Conservation (phyloP, 495 filamentous ascomycete genomes). For the Chaetomium cochliodes region DNA sequence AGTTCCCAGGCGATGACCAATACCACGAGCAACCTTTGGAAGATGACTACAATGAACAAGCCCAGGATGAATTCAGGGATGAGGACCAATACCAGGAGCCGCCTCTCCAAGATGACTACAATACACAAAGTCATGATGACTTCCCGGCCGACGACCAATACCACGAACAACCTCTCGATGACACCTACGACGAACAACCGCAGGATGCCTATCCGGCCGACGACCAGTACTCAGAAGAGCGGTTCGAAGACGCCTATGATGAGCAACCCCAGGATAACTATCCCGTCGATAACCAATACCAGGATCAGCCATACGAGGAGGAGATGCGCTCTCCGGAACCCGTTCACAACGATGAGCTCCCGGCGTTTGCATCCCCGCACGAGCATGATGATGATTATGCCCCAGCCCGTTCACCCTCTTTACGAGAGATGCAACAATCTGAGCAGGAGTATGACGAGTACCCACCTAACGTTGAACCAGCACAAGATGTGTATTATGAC, state of each 20-base stretch:
- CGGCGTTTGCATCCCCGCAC: not conserved
- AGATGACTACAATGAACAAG: not conserved
- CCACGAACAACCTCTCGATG: not conserved
- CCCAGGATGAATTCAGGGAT: not conserved
- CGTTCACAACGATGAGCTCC: not conserved
- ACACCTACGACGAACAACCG: no score
- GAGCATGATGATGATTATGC: not conserved
- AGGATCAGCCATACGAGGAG: not conserved
- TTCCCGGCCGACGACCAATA: not conserved
- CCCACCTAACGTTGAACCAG: not conserved
- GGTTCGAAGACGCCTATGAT: no score
- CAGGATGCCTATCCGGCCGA: no score
- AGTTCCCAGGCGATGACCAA: not conserved
- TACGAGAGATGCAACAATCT: not conserved
- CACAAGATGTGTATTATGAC: slow-evolving; percentile 10
- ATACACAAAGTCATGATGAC: not conserved
- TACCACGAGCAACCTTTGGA: not conserved
- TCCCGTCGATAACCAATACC: no score
- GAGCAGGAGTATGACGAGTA: not conserved
- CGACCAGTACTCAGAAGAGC: no score
- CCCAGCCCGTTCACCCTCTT: not conserved
- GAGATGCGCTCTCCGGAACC: not conserved
- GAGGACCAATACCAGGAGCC: not conserved
- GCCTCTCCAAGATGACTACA: not conserved
- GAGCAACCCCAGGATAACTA: no score